phyloP scores from a whole-genome alignment of 345 rosid species.

The Triadica sebifera region DNA sequence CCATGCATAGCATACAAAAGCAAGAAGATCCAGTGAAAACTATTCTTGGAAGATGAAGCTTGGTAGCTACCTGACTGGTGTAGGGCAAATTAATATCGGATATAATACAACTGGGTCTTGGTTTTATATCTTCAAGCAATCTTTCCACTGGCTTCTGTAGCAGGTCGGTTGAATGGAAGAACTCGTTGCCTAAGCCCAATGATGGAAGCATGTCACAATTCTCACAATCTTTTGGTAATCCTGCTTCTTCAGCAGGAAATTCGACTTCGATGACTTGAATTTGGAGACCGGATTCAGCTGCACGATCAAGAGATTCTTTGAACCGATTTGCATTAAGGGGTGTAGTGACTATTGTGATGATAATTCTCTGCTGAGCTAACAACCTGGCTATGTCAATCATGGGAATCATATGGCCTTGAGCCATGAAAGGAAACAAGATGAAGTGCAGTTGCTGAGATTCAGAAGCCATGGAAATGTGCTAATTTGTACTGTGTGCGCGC shows the following conservation, averaged over 20 bases:
- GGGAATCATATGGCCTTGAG: constrained; percentile 30
- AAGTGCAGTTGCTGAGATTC: constrained; percentile 12
- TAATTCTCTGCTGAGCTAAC: constrained; percentile 13
- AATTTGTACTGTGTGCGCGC: no score
- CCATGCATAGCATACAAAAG: not conserved
- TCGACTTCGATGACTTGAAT: constrained; percentile 10
- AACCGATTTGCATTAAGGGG: constrained; percentile 12
- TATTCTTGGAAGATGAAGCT: constrained; percentile 25
- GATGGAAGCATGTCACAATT: constrained; percentile 19
- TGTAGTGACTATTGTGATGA: constrained; percentile 35
- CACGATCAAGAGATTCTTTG: constrained; percentile 13
- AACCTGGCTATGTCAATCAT: constrained; percentile 25
- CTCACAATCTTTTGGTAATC: constrained; percentile 24
- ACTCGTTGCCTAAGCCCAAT: constrained; percentile 4
- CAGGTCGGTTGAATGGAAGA: constrained; percentile 8
- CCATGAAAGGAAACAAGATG: constrained; percentile 18
- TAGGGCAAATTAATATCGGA: constrained; percentile 31
- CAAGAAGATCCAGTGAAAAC: constrained; percentile 26
- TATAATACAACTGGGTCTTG: constrained; percentile 36
- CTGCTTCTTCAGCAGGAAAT: constrained; percentile 16
- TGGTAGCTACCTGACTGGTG: constrained; percentile 21
- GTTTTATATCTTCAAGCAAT: constrained; percentile 14
- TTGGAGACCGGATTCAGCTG: constrained; percentile 18
- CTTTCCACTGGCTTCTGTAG: constrained; percentile 20
- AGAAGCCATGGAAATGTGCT: constrained; percentile 1